phyloP scores from a whole-genome alignment of 1,139 yeast species.

The Geotrichum histeridarum region DNA sequence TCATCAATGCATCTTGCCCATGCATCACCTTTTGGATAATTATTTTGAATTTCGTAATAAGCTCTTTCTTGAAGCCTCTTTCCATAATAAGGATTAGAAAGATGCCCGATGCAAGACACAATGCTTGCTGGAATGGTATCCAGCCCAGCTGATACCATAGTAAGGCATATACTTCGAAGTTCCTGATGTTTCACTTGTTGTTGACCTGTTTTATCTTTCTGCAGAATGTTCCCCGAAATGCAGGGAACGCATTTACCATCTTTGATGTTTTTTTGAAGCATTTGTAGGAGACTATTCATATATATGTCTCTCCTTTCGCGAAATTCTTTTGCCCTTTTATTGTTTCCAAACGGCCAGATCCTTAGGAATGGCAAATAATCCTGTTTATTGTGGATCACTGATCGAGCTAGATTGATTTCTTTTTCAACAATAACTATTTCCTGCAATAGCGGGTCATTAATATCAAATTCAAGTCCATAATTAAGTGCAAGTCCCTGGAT shows the following conservation, averaged over 20 bases:
- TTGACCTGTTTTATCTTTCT: constrained; percentile 20
- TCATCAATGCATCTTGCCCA: constrained; percentile 45
- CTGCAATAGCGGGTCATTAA: constrained; percentile 42
- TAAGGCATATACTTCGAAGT: constrained; percentile 58
- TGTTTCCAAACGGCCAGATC: constrained; percentile 6
- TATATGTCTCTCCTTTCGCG: constrained; percentile 52
- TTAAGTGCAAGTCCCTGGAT: constrained; percentile 48
- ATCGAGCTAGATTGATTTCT: constrained; percentile 55
- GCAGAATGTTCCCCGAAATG: constrained; percentile 44
- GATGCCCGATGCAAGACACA: constrained; percentile 56
- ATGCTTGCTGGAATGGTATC: constrained; percentile 67
- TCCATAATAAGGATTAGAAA: constrained; percentile 49
- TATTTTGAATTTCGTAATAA: constrained; percentile 36
- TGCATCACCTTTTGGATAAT: constrained; percentile 40
- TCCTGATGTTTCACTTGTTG: constrained; percentile 41
- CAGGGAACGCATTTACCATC: constrained; percentile 36
- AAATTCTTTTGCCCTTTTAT: constrained; percentile 36
- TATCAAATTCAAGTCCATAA: constrained; percentile 51
- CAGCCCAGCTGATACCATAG: constrained; percentile 76
- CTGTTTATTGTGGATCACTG: constrained; percentile 56
- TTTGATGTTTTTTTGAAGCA: constrained; percentile 27
- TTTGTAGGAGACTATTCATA: constrained; percentile 42
- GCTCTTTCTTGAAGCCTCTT: constrained; percentile 45
- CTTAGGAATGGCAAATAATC: constrained; percentile 52
- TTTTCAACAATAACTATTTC: constrained; percentile 64